Percentiles rank a stretch among this genome's conserved stretches.
Evolutionary conservation across 768 basidiomycete genomes (phyloP).

Genomic region (Flagelloscypha sp.): DNA sequence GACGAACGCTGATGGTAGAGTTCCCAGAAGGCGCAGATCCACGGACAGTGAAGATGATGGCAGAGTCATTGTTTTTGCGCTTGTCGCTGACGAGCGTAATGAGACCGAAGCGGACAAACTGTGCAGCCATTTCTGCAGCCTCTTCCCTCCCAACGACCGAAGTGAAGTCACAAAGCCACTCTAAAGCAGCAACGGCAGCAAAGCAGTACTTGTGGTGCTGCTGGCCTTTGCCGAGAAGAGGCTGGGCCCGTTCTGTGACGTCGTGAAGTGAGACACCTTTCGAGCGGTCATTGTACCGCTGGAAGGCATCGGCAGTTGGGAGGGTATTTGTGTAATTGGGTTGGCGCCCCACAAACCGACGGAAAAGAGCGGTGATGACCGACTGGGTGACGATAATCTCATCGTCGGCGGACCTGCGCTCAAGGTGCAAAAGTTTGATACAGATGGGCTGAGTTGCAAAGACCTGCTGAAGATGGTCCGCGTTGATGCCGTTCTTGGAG

Average conservation of each 20-base stretch:
- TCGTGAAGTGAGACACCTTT: slow-evolving; percentile 69
- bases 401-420: slow-evolving; percentile 86
- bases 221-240: slow-evolving; percentile 39
- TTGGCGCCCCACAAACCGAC: slow-evolving; percentile 84
- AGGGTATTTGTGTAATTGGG: slow-evolving; percentile 63
- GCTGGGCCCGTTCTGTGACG: slow-evolving; percentile 56
- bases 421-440: slow-evolving; percentile 95
- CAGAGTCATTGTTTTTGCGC: slow-evolving; percentile 84
- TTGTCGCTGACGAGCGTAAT: slow-evolving; percentile 85
- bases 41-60: slow-evolving; percentile 87
- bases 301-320: slow-evolving; percentile 50
- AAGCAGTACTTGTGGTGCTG: slow-evolving; percentile 67
- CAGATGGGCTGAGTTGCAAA: slow-evolving; percentile 92
- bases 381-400: slow-evolving; percentile 94
- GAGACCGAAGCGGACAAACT: slow-evolving; percentile 92
- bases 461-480: slow-evolving; percentile 83
- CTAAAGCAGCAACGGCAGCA: slow-evolving; percentile 76
- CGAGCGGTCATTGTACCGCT: slow-evolving; percentile 71
- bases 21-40: slow-evolving; percentile 70
- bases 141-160: slow-evolving; percentile 94
- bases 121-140: slow-evolving; percentile 95
- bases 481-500: slow-evolving; percentile 96
- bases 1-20: slow-evolving; percentile 64
- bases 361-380: slow-evolving; percentile 91
- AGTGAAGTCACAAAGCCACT: slow-evolving; percentile 97